Base-by-base conservation (phyloP, 257 asterid genomes). In the Agastache rugosa region DNA sequence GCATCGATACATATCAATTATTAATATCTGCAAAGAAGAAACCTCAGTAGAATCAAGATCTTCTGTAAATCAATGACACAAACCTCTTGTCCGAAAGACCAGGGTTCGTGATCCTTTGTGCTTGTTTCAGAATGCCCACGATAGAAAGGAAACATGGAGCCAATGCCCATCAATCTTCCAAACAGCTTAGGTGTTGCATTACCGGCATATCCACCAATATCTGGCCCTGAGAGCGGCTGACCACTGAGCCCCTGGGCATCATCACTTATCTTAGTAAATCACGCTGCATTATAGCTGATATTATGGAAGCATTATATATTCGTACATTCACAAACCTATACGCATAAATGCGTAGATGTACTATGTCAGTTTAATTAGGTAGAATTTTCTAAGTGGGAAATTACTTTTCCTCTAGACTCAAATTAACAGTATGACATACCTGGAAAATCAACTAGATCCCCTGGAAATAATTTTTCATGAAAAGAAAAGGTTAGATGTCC, bases 11-110 rank as follows among this genome's bases (percentile, higher is more conserved):
- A 19, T 15, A 45, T 56, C 15, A 44, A 29, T 42, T 17, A 12
- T 12, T 11, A 62, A 29, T 35, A 37, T 1, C 60, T 27, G 25
- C 4, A 39, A 69, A 61, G 12, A 61, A 42, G 44, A 69, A 69
- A 19, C 51, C 22, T 59, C 56, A 22, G 22, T 27, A 25, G 12
- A 61, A 23, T 55, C 72, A 72, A 45, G 23, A 66, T 66, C 37
- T 10, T 61, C 8, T 44, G 9, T 29, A 53, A 67, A 56, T 41
- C 25, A 50, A 67, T 71, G 64, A 63, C 67, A 71, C 87, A 58
- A 62, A 93, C 98, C 97, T 93, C 98, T 83, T 80, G 85, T 55
- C 98, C 98, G 39, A 93, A 93, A 47, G 98, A 93, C 98, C 98
- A 93, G 42, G 98, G 98, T 75, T 93, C 98, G 16, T 93, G 98